phyloP scores from a whole-genome alignment of 1,284 basidiomycete genomes.

The Ganoderma sinense region DNA sequence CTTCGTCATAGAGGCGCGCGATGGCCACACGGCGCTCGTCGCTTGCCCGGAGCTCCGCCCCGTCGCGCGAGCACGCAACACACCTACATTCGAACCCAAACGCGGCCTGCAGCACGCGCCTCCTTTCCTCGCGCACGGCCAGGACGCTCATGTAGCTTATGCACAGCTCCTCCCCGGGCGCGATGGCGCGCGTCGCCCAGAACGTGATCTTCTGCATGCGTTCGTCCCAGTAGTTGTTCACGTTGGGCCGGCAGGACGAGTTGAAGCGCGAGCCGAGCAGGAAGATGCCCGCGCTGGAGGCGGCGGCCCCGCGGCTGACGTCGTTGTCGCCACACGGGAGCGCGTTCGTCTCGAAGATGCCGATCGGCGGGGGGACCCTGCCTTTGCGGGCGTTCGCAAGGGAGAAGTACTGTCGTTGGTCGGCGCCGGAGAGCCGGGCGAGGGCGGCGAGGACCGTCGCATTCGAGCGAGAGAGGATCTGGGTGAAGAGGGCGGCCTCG shows the following conservation, averaged over 20 bases:
- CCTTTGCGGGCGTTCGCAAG: constrained; percentile 30
- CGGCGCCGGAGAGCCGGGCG: constrained; percentile 26
- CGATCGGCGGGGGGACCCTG: constrained; percentile 29
- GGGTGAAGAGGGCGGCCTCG: constrained; percentile 18
- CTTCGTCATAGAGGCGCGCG: constrained; percentile 32
- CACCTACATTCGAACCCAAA: constrained; percentile 68
- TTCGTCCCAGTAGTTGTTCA: constrained; percentile 37
- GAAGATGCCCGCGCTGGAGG: constrained; percentile 28
- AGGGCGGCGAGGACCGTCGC: constrained; percentile 30
- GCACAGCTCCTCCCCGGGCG: constrained; percentile 62
- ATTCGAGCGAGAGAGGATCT: constrained; percentile 23
- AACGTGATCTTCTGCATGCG: constrained; percentile 31
- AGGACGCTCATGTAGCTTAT: constrained; percentile 61
- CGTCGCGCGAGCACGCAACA: constrained; percentile 44
- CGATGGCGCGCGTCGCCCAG: constrained; percentile 45
- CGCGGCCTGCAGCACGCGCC: constrained; percentile 46
- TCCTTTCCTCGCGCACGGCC: constrained; percentile 46
- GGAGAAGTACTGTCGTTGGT: constrained; percentile 33
- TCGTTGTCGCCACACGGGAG: constrained; percentile 32
- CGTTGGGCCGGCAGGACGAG: constrained; percentile 39
- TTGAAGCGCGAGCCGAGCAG: constrained; percentile 37
- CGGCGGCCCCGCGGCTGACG: constrained; percentile 2
- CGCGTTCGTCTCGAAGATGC: constrained; percentile 37
- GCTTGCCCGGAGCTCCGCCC: constrained; percentile 27
- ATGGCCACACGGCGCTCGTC: constrained; percentile 30